A percentile compares a stretch with the other conserved stretches of the same genome.
Conservation (phyloP, 2,329 filamentous ascomycete genomes). For the Salinomyces thailandicus region DNA sequence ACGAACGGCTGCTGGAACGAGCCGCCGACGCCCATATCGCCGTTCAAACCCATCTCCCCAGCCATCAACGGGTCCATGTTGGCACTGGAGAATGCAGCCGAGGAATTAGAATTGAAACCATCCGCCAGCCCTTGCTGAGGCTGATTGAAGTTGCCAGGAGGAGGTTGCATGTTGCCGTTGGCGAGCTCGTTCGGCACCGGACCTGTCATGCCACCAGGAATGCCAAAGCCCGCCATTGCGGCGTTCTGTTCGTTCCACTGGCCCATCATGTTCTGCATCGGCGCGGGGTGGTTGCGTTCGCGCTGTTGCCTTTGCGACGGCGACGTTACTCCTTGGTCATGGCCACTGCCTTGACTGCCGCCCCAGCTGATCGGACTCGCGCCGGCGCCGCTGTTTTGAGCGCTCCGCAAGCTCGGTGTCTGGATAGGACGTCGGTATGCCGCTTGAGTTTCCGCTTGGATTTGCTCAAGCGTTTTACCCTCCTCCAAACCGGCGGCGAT, state of each 20-base stretch:
- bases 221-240: background rate
- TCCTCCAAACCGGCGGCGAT: slow-evolving; percentile 20
- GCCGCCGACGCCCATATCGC: slow-evolving; percentile 1
- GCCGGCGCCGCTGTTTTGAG: slow-evolving; percentile 5
- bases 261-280: slow-evolving; percentile 1
- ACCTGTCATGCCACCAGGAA: background rate
- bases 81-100: no score
- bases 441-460: slow-evolving; percentile 27
- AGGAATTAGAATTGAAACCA: no score
- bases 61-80: no score
- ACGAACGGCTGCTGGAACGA: slow-evolving; percentile 76
- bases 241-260: background rate
- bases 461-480: slow-evolving; percentile 26
- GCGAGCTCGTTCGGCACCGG: no score
- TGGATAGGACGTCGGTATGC: slow-evolving; percentile 24
- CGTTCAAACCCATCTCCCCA: background rate
- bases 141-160: slow-evolving; percentile 3
- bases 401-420: slow-evolving; percentile 22
- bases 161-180: background rate
- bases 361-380: slow-evolving; percentile 21
- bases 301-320: slow-evolving; percentile 6
- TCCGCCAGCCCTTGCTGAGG: background rate
- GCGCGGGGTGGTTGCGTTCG: background rate
- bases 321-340: slow-evolving; percentile 7
- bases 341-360: slow-evolving; percentile 12